Evolutionary conservation across 306 rosid species (phyloP), one percentile per base, ranked within the genome.

Genomic region (Vigna mungo): DNA sequence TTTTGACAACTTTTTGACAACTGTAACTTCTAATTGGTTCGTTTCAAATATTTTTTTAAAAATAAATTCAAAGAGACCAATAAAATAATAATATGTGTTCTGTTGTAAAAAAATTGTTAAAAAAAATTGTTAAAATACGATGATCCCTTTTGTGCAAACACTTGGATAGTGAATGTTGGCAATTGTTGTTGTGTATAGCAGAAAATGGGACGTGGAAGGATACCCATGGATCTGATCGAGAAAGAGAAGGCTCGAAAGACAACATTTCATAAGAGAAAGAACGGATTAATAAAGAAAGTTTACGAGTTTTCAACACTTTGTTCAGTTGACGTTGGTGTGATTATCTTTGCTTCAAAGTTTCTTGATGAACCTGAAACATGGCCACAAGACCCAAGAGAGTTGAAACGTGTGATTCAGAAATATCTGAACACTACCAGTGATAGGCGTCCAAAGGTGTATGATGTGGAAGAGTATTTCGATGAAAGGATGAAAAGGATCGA

Each of bases 121-220:
- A 20, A 20, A 20, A 20, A 20, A 1, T 20, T 20, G 21, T 20
- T 20, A n/a, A n/a, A n/a, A n/a, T n/a, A n/a, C n/a, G n/a, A n/a
- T n/a, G n/a, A n/a, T n/a, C 21, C 21, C 15, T 43, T 43, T 11
- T 43, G 48, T 43, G 14, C 3, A 54, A 0, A 54, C 27, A 54
- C 23, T 52, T 18, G 30, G 20, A 10, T 55, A 1, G n/a, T 56
- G 36, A 56, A 21, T 56, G 62, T 23, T 5, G 16, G 8, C 16
- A 25, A 37, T 8, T 37, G 6, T 34, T 37, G 30, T 72, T 37
- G 30, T 55, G 2, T 11, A 5, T 34, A 5, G 37, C 15, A 77
- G 79, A 63, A 78, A 82, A 76, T 82, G 85, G 79, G 79, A 0
- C 85, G 79, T 55, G 79, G 76, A 82, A 77, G 76, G 58, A 54